These are phyloP conservation scores for Ganoderma resinaceum DNA, from an alignment of 1,284 basidiomycete genomes.

Conservation along the genomic window DNA sequence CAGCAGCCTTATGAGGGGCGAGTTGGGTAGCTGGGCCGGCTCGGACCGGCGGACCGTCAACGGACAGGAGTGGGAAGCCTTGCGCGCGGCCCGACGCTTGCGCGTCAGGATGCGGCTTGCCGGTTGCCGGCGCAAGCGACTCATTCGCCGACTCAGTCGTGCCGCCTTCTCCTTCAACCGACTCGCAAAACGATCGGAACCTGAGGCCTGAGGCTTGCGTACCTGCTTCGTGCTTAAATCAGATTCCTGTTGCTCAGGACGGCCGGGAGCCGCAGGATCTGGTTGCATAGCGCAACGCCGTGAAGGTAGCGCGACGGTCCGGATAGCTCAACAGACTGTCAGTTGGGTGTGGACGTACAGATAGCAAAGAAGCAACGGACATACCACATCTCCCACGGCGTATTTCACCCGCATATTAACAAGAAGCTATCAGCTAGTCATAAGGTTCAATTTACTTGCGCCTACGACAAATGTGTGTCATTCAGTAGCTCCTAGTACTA, in stretches of 20 bases:
- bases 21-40: constrained; percentile 8
- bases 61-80: neutral
- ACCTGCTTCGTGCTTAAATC: neutral
- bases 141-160: neutral
- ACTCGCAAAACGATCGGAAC: constrained; percentile 12
- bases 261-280: neutral
- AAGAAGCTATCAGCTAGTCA: neutral
- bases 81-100: constrained; percentile 10
- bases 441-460: constrained; percentile 6
- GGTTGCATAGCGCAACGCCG: neutral
- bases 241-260: neutral
- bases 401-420: neutral
- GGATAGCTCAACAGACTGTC: neutral
- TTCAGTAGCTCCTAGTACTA: neutral
- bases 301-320: neutral
- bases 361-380: constrained; percentile 10
- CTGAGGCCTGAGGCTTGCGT: too few relatives aligned
- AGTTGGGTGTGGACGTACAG: neutral
- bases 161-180: neutral
- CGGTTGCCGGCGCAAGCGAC: neutral
- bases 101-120: constrained; percentile 4
- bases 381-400: neutral
- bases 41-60: constrained; percentile 26
- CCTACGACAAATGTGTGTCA: neutral
- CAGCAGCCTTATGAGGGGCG: constrained; percentile 12